Base-by-base conservation (phyloP, 257 asterid species). In the Capsicum chinense region DNA sequence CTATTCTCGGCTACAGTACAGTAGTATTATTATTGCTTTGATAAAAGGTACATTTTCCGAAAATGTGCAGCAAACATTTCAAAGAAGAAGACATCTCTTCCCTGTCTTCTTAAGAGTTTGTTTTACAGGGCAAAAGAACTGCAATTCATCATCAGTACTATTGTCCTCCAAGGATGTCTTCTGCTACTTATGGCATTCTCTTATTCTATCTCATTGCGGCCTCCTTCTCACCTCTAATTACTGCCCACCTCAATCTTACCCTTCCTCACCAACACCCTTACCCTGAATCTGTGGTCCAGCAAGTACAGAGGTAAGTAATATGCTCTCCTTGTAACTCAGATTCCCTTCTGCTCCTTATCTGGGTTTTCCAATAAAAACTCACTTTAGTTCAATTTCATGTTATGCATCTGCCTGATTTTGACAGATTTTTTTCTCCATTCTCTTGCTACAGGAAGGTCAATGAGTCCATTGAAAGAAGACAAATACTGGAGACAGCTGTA, bases 211-310 rank as follows among this genome's bases (percentile, higher is more conserved):
- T 91, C 82, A 79, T 88, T 37, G 13, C 39, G 15, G 12, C 79
- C 67, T 81, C 84, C 39, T 58, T 83, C 79, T 69, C 85, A 71
- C 78, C 81, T 17, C 81, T 26, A 13, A 79, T 47, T 85, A 87
- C 39, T 17, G 89, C 90, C 1, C 39, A 84, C 56, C 71, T 88
- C 57, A 91, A 90, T 82, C 91, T 88, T 85, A 85, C 88, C 17
- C 92, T 91, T 85, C 87, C 91, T 33, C 91, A 83, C 67, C 92
- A 91, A 84, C 90, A 88, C 84, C 90, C 91, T 11, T 17, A 86
- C 84, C 93, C 93, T 37, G 93, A 85, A 73, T 85, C 63, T 83
- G 93, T 90, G 7, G 90, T 59, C 85, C 91, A 80, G 83, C 83
- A 91, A 85, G 83, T 90, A 0, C 87, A 86, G 69, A 91, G 94